phyloP scores from a whole-genome alignment of 2,329 filamentous ascomycete species.

The Aspergillus fijiensis region DNA sequence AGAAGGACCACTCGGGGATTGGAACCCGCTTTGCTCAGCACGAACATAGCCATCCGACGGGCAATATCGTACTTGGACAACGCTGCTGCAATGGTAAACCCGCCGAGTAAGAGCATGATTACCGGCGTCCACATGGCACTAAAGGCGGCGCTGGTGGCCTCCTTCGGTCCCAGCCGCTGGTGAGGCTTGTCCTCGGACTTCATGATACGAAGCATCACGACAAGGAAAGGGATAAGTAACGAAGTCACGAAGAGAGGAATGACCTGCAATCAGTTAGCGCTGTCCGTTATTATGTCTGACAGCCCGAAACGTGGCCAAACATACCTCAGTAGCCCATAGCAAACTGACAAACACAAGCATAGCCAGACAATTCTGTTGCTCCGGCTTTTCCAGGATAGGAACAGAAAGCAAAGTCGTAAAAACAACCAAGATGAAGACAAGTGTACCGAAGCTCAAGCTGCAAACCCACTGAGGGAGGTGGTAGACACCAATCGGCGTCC shows the following conservation, averaged over 20 bases:
- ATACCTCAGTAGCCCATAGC: slow-evolving; percentile 92
- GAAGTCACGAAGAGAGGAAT: slow-evolving; percentile 98
- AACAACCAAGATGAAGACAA: slow-evolving; percentile 67
- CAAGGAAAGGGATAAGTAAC: slow-evolving; percentile 87
- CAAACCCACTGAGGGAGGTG: slow-evolving; percentile 78
- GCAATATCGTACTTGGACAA: slow-evolving; percentile 97
- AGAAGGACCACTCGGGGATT: slow-evolving; percentile 83
- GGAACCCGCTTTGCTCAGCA: slow-evolving; percentile 93
- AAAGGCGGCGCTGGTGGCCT: slow-evolving; percentile 81
- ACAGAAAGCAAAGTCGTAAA: slow-evolving; percentile 73
- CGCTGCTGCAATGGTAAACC: slow-evolving; percentile 92
- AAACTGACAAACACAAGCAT: slow-evolving; percentile 91
- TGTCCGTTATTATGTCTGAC: not conserved
- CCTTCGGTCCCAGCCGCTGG: slow-evolving; percentile 71
- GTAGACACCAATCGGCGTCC: slow-evolving; percentile 77
- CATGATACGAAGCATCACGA: slow-evolving; percentile 81
- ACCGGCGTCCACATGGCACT: slow-evolving; percentile 98
- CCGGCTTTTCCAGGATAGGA: slow-evolving; percentile 79
- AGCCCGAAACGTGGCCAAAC: slow-evolving; percentile 17
- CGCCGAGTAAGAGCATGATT: slow-evolving; percentile 95
- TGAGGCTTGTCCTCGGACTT: slow-evolving; percentile 71
- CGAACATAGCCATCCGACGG: slow-evolving; percentile 93
- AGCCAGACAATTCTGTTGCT: slow-evolving; percentile 95
- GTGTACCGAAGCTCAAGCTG: slow-evolving; percentile 74
- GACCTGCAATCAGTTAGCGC: slow-evolving; percentile 54